These are phyloP conservation scores for Tetracladium maxilliforme DNA, from an alignment of 2,329 filamentous ascomycete genomes.

Conservation along the genomic window DNA sequence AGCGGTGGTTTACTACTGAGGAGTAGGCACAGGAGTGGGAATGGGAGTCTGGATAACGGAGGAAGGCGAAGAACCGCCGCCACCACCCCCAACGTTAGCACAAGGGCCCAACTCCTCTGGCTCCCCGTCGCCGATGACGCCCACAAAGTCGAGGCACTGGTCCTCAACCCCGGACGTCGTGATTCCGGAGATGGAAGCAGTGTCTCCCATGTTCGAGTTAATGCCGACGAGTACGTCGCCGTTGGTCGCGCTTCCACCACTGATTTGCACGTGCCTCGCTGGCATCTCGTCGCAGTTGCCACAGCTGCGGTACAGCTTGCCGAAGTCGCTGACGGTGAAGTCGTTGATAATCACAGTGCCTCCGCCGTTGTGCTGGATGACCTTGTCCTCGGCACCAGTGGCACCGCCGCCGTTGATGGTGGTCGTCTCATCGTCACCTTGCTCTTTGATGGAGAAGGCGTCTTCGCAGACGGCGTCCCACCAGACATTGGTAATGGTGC, in stretches of 20 bases:
- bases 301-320: constrained; percentile 30
- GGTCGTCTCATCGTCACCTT: constrained; percentile 19
- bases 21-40: no score
- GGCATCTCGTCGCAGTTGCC: constrained; percentile 23
- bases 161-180: no score
- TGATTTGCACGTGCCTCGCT: no score
- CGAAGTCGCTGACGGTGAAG: constrained; percentile 22
- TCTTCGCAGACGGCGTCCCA: constrained; percentile 11
- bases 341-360: constrained; percentile 17
- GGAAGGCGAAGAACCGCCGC: no score
- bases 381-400: constrained; percentile 16
- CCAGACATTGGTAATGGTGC: constrained; percentile 12
- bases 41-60: no score
- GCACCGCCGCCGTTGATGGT: constrained; percentile 21
- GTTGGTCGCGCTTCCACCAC: constrained; percentile 12
- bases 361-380: constrained; percentile 18
- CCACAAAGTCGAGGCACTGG: no score
- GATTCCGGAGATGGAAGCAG: constrained; percentile 12
- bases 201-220: constrained; percentile 23
- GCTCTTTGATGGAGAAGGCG: constrained; percentile 10
- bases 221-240: constrained; percentile 16
- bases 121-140: no score
- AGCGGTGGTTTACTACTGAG: no score
- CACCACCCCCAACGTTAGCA: no score
- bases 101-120: no score